Conservation (phyloP, 495 filamentous ascomycete genomes). For the Massariosphaeria phaeospora region DNA sequence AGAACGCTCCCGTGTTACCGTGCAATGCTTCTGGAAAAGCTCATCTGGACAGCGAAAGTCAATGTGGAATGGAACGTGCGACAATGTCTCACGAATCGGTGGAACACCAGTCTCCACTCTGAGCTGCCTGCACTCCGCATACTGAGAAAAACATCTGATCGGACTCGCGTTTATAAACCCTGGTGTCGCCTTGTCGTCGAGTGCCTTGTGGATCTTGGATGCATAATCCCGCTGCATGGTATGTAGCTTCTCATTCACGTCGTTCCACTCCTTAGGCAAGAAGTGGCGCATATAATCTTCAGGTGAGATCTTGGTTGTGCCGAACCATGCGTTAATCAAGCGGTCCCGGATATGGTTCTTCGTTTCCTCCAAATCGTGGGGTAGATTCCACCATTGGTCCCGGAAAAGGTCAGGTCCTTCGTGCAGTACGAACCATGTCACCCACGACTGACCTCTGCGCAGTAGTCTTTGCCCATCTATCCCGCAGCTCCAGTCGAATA, state of each 20-base stretch:
- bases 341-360: conserved; percentile 26
- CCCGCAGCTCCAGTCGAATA: conserved; percentile 26
- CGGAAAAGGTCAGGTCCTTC: conserved; percentile 28
- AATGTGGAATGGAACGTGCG: conserved; percentile 25
- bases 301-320: conserved; percentile 7
- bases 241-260: conserved; percentile 27
- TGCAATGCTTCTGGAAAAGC: conserved; percentile 15
- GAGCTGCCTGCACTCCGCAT: conserved; percentile 15
- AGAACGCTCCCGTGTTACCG: neutral
- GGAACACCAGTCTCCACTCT: conserved; percentile 3
- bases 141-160: conserved; percentile 22
- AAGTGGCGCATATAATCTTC: conserved; percentile 18
- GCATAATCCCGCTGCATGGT: conserved; percentile 19
- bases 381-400: conserved; percentile 23
- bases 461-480: conserved; percentile 24
- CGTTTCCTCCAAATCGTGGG: neutral
- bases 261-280: conserved; percentile 23
- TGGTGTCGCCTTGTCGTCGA: conserved; percentile 14
- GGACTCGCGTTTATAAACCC: conserved; percentile 3
- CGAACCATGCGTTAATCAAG: conserved; percentile 20
- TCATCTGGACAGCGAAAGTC: conserved; percentile 31
- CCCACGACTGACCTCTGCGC: conserved; percentile 22
- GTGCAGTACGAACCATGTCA: conserved; percentile 30
- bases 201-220: conserved; percentile 18
- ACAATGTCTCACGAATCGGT: conserved; percentile 9